A percentile compares a stretch with the other conserved stretches of the same genome.
Conservation (phyloP, 2,329 filamentous ascomycete genomes). For the Monilinia polystroma region DNA sequence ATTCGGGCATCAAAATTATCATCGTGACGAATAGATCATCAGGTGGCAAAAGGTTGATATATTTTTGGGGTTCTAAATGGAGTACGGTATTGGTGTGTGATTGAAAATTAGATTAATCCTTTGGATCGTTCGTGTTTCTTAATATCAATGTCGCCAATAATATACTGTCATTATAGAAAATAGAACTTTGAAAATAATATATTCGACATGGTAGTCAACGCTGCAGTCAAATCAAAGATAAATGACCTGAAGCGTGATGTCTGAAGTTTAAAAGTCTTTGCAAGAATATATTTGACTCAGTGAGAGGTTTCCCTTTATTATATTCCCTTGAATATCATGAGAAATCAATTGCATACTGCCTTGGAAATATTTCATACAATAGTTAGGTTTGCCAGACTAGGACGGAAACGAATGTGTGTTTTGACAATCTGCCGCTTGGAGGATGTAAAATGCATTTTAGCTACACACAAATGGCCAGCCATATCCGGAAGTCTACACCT, state of each 20-base stretch:
- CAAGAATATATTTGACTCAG: too few species aligned
- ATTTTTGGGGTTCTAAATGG: not conserved
- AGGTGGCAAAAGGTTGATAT: not conserved
- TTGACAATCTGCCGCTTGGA: not conserved
- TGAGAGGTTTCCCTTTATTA: too few species aligned
- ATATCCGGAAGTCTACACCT: not conserved
- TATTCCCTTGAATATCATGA: too few species aligned
- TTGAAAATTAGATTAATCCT: not conserved
- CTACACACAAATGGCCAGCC: not conserved
- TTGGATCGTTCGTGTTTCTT: not conserved
- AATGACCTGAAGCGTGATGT: too few species aligned
- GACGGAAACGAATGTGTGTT: not conserved
- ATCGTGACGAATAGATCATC: not conserved
- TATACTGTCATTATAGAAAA: too few species aligned
- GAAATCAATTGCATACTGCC: not conserved
- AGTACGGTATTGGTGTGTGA: too few species aligned
- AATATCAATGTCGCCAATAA: too few species aligned
- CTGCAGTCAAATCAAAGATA: too few species aligned
- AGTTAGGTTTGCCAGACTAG: not conserved
- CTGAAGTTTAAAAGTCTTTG: too few species aligned
- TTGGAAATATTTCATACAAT: not conserved
- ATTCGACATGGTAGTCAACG: too few species aligned
- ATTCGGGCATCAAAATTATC: not conserved
- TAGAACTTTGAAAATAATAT: too few species aligned
- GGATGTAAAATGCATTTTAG: not conserved